A percentile compares a stretch with the other conserved stretches of the same genome.
These are phyloP conservation scores for Cutaneotrichosporon cavernicola DNA, from an alignment of 1,284 basidiomycete species.

Conservation along the genomic window DNA sequence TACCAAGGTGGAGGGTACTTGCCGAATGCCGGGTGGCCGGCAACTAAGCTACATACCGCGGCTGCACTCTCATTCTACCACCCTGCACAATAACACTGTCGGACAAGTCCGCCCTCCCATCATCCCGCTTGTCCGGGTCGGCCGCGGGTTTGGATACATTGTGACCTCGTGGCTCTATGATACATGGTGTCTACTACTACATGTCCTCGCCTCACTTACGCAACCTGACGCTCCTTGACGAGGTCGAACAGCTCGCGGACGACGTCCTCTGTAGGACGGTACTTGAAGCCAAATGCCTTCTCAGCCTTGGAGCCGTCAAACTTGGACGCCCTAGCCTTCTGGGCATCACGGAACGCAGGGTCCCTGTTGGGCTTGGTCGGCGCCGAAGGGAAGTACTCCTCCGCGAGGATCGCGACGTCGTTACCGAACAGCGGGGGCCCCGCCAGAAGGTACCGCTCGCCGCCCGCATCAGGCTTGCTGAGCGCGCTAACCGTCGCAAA, in stretches of 20 bases:
- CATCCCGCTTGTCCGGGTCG: too few species aligned
- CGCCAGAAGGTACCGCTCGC: constrained; percentile 57
- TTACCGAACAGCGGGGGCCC: constrained; percentile 46
- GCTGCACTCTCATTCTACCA: too few species aligned
- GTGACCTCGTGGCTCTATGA: too few species aligned
- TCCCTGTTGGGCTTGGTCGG: constrained; percentile 14
- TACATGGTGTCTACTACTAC: background rate
- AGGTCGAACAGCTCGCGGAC: background rate
- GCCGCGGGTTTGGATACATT: too few species aligned
- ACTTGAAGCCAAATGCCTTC: constrained; percentile 39
- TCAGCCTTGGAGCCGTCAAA: constrained; percentile 40
- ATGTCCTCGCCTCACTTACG: background rate
- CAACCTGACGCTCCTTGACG: background rate
- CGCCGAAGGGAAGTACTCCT: background rate
- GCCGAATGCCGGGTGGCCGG: background rate
- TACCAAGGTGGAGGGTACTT: background rate
- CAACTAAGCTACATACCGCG: too few species aligned
- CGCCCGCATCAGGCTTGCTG: constrained; percentile 40
- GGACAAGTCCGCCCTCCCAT: too few species aligned
- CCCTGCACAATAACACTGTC: too few species aligned
- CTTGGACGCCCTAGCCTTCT: constrained; percentile 3
- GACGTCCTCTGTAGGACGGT: constrained; percentile 21
- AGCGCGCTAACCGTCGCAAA: constrained; percentile 8
- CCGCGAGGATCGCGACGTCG: constrained; percentile 21
- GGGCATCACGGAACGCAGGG: constrained; percentile 10